Base-by-base conservation (phyloP, 1,139 yeast genomes). In the Pichia sp. region DNA sequence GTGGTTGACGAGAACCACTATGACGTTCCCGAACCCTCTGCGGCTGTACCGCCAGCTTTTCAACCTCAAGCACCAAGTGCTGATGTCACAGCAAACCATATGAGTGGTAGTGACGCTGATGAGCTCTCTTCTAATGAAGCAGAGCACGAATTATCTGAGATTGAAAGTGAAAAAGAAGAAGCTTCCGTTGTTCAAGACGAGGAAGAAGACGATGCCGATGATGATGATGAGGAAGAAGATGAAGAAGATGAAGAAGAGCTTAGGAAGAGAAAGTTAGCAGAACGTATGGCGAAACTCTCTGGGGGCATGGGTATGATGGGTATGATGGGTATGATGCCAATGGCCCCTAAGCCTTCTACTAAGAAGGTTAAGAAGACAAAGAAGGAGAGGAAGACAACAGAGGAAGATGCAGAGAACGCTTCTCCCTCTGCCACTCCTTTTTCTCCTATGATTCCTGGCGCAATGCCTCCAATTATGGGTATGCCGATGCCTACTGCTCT, bases 281-380 rank as follows among this genome's bases (percentile, higher is more conserved):
- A 85, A 49, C 74, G 97, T 47, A 91, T 91, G 96, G 98, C 99
- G 15, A 86, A 82, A 51, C 72, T 93, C 19, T 84, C 97, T 0
- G 88, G 88, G 13, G 96, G 95, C 12, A 80, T 94, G 55, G 93
- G 93, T 37, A 81, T 83, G 82, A 74, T 76, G 60, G 91, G 91
- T 25, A 77, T 80, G 77, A 75, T 79, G 69, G 85, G 84, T 4
- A 76, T 78, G 62, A 68, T 72, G 38, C 59, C 71, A 48, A 80
- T 80, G 34, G 22, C 35, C 11, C 56, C 51, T 11, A 45, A 58
- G 10, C 42, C 52, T 37, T 44, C 52, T 35, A 56, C 56, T 40
- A 56, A 58, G 44, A 48, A 80, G 80, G 34, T 63, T 69, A 45
- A 45, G 24, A 50, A 52, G 42, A 28, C 54, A 39, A 39, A 44